Evolutionary conservation across 139 green algal species (phyloP).

Genomic region (Chlorella sorokiniana): DNA sequence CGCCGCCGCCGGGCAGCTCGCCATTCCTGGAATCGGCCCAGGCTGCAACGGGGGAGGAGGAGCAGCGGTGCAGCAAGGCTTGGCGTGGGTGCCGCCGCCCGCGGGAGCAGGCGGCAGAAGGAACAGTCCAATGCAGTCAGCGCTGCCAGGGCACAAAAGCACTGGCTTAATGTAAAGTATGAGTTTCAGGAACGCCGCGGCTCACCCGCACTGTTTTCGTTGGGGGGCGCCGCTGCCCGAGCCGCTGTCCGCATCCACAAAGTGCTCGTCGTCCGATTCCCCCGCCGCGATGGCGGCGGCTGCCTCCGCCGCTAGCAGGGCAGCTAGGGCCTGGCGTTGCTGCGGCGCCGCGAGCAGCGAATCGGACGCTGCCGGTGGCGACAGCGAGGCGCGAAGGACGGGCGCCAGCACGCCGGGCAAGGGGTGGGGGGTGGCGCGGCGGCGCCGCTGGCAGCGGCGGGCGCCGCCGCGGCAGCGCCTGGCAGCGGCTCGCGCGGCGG

Average conservation of each 20-base stretch:
- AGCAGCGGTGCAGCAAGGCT: background rate
- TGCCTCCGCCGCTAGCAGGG: slow-evolving; percentile 5
- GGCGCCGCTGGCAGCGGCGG: background rate
- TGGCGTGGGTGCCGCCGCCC: background rate
- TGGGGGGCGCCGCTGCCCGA: slow-evolving; percentile 10
- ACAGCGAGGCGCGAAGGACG: slow-evolving; percentile 5
- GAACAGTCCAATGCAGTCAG: background rate
- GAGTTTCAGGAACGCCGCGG: too few relatives aligned
- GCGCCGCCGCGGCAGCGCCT: background rate
- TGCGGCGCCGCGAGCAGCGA: background rate
- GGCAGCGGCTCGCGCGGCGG: background rate
- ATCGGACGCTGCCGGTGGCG: background rate
- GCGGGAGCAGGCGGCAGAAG: background rate
- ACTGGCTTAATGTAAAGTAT: background rate
- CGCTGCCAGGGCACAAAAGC: background rate
- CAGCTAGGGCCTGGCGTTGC: background rate
- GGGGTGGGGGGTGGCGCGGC: background rate
- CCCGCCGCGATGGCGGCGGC: background rate
- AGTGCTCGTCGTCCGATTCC: background rate
- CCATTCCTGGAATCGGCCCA: background rate
- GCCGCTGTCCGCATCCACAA: slow-evolving; percentile 15
- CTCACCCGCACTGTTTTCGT: slow-evolving; percentile 22
- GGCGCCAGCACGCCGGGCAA: slow-evolving; percentile 1
- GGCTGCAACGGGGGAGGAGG: background rate
- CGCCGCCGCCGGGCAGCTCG: background rate